Evolutionary conservation across 352 stramenopile genomes (phyloP).

Genomic region (Aphanomyces invadans): DNA sequence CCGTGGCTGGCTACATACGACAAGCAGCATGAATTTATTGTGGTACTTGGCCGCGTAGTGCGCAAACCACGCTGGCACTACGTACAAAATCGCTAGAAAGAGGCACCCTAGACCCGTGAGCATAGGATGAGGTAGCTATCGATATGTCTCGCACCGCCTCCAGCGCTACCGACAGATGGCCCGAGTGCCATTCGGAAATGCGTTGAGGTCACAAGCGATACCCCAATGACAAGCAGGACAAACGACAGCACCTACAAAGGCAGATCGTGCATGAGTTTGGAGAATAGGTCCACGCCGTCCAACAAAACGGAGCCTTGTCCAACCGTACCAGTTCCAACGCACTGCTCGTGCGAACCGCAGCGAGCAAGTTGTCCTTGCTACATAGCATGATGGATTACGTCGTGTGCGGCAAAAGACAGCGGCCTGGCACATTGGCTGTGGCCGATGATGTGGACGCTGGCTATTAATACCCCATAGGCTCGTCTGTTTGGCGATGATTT

Average conservation of each 20-base stretch:
- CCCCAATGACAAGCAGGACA: not conserved
- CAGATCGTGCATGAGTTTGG: too few species aligned
- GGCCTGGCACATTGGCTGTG: too few species aligned
- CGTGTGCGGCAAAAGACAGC: too few species aligned
- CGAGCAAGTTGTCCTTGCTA: not conserved
- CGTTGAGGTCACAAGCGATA: not conserved
- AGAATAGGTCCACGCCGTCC: too few species aligned
- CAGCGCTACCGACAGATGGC: not conserved
- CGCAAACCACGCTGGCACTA: slow-evolving; percentile 37
- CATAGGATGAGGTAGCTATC: not conserved
- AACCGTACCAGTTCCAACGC: not conserved
- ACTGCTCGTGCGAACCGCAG: not conserved
- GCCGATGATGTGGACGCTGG: too few species aligned
- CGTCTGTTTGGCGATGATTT: too few species aligned
- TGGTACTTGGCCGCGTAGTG: slow-evolving; percentile 48
- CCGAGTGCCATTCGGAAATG: not conserved
- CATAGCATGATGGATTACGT: too few species aligned
- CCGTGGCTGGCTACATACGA: slow-evolving; percentile 28
- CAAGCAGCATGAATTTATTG: slow-evolving; percentile 70
- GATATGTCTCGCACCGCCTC: too few species aligned
- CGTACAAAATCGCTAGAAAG: slow-evolving; percentile 54
- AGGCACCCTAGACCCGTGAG: slow-evolving; percentile 35
- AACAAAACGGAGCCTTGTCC: not conserved
- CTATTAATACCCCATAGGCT: too few species aligned
- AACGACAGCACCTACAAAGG: not conserved